Evolutionary conservation across 2,329 filamentous ascomycete genomes (phyloP), one percentile per base, ranked within the genome.

Genomic region (Aspergillus intermedius): DNA sequence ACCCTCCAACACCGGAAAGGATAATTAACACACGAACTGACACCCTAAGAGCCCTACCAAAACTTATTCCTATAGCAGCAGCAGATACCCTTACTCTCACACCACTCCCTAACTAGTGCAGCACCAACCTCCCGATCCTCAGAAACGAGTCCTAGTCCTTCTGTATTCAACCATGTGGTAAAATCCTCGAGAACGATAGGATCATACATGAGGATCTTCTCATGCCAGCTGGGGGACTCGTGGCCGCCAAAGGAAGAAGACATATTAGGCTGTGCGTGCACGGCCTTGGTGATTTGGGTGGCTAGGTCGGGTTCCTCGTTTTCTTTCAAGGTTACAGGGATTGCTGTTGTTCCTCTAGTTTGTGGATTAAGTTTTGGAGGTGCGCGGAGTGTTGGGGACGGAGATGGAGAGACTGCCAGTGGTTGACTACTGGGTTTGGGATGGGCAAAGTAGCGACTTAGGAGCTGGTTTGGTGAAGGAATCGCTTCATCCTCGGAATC

Each of bases 201-300:
- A 60, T 97, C 91, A 64, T 94, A 97, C 64, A 97, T 81, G 5
- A 97, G 74, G 42, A 98, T 96, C 70, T 90, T 94, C 68, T 97
- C 89, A 58, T 94, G 78, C 88, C 91, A 97, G 2, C 81, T 89
- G 2, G 75, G 77, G 2, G 64, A 61, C 5, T 60, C 64, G 5
- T 65, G 62, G 49, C 77, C 63, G 7, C 65, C 68, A 2, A 67
- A 67, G 4, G 67, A 45, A 19, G 48, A 47, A 12, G 17, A 21
- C 13, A 54, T 51, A 8, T 52, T 70, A 15, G 70, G 61, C 23
- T 75, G 69, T 5, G 64, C 61, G 34, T 69, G 74, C 32, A 83
- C 66, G 2, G 74, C 71, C 9, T 65, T 57, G 5, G 75, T 76
- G 45, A 83, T 79, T 30, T 67, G 63, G 0, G 62, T 58, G 51